Evolutionary conservation across 2,329 filamentous ascomycete genomes (phyloP).

Genomic region (Phialophora tarda): DNA sequence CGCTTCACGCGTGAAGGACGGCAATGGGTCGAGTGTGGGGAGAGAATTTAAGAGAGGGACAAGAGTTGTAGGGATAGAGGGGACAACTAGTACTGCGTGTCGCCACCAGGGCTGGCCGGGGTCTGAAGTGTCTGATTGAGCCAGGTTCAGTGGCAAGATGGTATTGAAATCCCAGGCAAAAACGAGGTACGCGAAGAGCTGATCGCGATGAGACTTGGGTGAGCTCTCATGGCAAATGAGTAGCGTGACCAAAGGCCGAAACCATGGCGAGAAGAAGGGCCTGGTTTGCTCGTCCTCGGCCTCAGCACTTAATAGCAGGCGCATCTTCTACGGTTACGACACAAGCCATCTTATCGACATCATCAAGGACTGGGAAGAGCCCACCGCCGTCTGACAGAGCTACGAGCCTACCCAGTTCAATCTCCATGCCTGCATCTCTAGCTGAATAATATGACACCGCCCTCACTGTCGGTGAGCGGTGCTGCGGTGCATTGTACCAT

Average conservation of each 20-base stretch:
- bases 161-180: slow-evolving; percentile 12
- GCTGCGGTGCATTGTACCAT: not conserved
- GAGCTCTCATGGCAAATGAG: not conserved
- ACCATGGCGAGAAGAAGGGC: not conserved
- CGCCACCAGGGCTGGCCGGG: not conserved
- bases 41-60: slow-evolving; percentile 13
- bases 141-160: slow-evolving; percentile 1
- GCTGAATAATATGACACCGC: not conserved
- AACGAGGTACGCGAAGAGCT: not conserved
- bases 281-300: not conserved
- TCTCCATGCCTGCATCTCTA: not conserved
- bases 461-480: not conserved
- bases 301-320: slow-evolving; percentile 1
- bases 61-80: slow-evolving; percentile 7
- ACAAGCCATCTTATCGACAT: not conserved
- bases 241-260: not conserved
- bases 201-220: not conserved
- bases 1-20: slow-evolving; percentile 24
- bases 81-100: slow-evolving; percentile 6
- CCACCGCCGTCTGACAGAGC: not conserved
- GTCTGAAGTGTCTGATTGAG: not conserved
- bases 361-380: not conserved
- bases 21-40: slow-evolving; percentile 10
- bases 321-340: not conserved
- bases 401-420: not conserved